A percentile compares a stretch with the other conserved stretches of the same genome.
Evolutionary conservation across 768 basidiomycete genomes (phyloP).

Genomic region (Pulveroboletus frians): DNA sequence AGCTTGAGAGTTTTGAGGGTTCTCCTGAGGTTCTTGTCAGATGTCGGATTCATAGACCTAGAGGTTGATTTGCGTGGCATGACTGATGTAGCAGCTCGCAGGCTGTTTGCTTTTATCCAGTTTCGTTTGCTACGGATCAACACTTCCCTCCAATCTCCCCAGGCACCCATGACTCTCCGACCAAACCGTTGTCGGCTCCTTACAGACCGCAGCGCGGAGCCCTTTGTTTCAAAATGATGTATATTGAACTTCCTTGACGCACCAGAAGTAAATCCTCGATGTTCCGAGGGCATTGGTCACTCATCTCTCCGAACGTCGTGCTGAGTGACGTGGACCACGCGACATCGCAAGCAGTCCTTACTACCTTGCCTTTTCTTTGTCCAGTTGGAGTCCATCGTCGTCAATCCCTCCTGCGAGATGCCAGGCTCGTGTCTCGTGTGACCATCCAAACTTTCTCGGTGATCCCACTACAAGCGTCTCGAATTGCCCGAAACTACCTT

Average conservation of each 20-base stretch:
- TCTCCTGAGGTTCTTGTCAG: constrained; percentile 10
- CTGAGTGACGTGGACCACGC: not conserved
- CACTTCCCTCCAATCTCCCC: no score
- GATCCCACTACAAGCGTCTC: not conserved
- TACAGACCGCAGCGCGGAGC: not conserved
- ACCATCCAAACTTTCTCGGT: not conserved
- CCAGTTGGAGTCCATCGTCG: not conserved
- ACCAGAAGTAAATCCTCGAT: not conserved
- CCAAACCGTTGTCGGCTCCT: not conserved
- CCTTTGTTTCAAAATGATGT: not conserved
- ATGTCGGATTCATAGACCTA: constrained; percentile 3
- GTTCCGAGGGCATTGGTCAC: not conserved
- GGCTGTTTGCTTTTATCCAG: no score
- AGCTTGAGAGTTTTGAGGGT: constrained; percentile 25
- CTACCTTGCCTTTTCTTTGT: not conserved
- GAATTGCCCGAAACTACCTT: not conserved
- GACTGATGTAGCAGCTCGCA: not conserved
- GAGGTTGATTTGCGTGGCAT: constrained; percentile 21
- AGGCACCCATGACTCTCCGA: not conserved
- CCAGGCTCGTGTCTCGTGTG: not conserved
- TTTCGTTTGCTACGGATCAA: not conserved
- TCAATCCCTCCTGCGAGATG: not conserved
- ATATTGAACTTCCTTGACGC: not conserved
- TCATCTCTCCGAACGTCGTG: not conserved
- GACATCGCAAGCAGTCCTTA: not conserved